Conservation (phyloP, 305 asterid genomes). For the Petunia hybrid region DNA sequence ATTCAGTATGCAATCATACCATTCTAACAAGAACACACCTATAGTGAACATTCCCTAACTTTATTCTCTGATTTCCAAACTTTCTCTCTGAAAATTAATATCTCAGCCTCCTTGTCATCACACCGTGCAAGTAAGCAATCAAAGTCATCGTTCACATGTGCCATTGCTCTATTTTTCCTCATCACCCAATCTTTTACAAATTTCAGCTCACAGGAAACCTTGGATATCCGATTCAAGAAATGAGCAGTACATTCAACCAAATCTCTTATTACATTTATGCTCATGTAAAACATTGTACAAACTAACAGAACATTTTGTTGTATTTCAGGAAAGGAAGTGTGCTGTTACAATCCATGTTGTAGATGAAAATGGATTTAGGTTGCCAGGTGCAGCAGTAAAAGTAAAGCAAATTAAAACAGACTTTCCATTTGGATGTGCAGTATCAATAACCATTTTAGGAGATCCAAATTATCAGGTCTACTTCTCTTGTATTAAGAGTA, state of each 20-base stretch:
- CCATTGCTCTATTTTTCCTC: slow-evolving; percentile 60
- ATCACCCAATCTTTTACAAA: slow-evolving; percentile 72
- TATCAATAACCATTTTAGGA: slow-evolving; percentile 61
- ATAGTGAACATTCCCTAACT: slow-evolving; percentile 52
- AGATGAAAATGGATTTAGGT: slow-evolving; percentile 48
- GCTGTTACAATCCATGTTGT: slow-evolving; percentile 66
- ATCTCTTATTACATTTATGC: no score
- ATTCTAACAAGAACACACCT: not conserved
- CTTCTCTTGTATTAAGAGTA: not conserved
- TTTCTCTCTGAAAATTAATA: slow-evolving; percentile 62
- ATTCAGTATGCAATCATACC: not conserved
- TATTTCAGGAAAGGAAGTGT: slow-evolving; percentile 66
- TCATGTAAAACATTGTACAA: no score
- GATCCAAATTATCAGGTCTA: slow-evolving; percentile 62
- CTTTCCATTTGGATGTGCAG: slow-evolving; percentile 84
- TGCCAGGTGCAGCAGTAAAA: slow-evolving; percentile 56
- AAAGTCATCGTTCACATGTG: slow-evolving; percentile 54
- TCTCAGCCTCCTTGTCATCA: slow-evolving; percentile 80
- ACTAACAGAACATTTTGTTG: not conserved
- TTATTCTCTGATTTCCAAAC: slow-evolving; percentile 71
- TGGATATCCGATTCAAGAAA: slow-evolving; percentile 74
- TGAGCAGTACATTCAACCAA: slow-evolving; percentile 48
- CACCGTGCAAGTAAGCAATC: slow-evolving; percentile 61
- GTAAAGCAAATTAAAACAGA: slow-evolving; percentile 65
- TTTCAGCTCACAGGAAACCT: slow-evolving; percentile 69